These are phyloP conservation scores for Diphasiastrum complanatum DNA, from an alignment of 83 land plant genomes.

Conservation along the genomic window DNA sequence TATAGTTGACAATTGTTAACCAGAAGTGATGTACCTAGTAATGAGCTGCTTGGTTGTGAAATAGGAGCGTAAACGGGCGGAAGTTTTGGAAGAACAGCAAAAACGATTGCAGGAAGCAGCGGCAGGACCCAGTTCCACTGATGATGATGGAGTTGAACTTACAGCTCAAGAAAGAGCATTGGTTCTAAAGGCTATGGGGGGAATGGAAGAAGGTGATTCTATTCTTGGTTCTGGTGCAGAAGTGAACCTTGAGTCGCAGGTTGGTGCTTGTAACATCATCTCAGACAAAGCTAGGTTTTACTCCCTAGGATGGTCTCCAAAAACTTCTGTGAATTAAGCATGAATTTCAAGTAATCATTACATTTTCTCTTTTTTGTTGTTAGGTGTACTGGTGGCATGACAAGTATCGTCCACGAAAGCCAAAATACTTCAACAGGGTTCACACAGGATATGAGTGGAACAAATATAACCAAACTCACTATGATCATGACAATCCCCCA, in stretches of 20 bases:
- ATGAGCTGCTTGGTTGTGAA: not conserved
- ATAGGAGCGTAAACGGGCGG: slow-evolving; percentile 72
- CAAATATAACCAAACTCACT: slow-evolving; percentile 98
- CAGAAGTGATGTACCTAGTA: too few relatives aligned
- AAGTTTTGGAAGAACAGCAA: slow-evolving; percentile 68
- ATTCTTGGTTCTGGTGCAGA: slow-evolving; percentile 90
- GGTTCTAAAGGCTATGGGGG: slow-evolving; percentile 90
- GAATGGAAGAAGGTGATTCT: slow-evolving; percentile 96
- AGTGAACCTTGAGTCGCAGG: slow-evolving; percentile 89
- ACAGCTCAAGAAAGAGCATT: slow-evolving; percentile 46
- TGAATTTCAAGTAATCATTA: not conserved
- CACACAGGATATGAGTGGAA: slow-evolving; percentile 99
- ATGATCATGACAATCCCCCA: slow-evolving; percentile 99
- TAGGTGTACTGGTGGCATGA: slow-evolving; percentile 99
- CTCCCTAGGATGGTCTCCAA: not conserved
- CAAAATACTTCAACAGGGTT: slow-evolving; percentile 98
- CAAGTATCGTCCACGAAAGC: slow-evolving; percentile 95
- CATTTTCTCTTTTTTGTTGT: not conserved
- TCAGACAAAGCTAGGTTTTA: not conserved
- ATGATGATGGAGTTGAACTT: slow-evolving; percentile 63
- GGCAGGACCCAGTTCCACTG: slow-evolving; percentile 29
- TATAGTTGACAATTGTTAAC: too few relatives aligned
- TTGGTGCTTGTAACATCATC: slow-evolving; percentile 13
- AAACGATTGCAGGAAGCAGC: slow-evolving; percentile 72
- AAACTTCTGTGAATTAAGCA: not conserved